A percentile compares a stretch with the other conserved stretches of the same genome.
Evolutionary conservation across 805 yeast species (phyloP).

Genomic region (Cyberlindnera japonica): DNA sequence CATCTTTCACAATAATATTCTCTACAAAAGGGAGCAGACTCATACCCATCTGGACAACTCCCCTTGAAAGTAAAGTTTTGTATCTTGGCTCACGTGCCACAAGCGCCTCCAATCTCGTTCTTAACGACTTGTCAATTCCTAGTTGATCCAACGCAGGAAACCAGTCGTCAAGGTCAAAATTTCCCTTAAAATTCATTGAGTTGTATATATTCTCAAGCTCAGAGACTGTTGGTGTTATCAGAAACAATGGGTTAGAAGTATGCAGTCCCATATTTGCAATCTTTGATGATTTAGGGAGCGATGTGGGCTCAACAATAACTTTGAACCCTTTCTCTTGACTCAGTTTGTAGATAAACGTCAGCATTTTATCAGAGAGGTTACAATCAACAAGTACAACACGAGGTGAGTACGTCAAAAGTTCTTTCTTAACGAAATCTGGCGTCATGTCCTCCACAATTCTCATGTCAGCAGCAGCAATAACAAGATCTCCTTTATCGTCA

Average conservation of each 20-base stretch:
- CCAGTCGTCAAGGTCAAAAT: conserved; percentile 60
- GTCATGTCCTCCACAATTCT: conserved; percentile 53
- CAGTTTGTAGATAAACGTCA: conserved; percentile 33
- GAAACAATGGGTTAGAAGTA: conserved; percentile 11
- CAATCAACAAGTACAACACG: conserved; percentile 59
- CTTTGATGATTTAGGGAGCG: conserved; percentile 54
- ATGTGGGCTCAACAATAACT: conserved; percentile 74
- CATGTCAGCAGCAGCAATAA: conserved; percentile 86
- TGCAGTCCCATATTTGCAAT: conserved; percentile 9
- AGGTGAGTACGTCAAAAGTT: conserved; percentile 43
- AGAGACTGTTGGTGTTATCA: conserved; percentile 58
- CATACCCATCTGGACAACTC: conserved; percentile 61
- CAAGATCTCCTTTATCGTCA: conserved; percentile 53
- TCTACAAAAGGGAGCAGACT: conserved; percentile 75
- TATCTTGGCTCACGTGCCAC: conserved; percentile 24
- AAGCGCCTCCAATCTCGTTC: conserved; percentile 41
- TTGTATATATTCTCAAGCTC: conserved; percentile 58
- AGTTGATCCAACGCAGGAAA: conserved; percentile 66
- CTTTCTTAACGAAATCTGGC: conserved; percentile 36
- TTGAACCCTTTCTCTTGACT: conserved; percentile 27
- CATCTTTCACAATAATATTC: conserved; percentile 62
- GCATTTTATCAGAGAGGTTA: conserved; percentile 49
- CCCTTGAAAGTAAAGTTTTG: conserved; percentile 34
- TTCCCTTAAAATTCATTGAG: conserved; percentile 40
- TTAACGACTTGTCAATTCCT: conserved; percentile 43